phyloP scores from a whole-genome alignment of 2,329 filamentous ascomycete species.

The Verticillium klebahnii region DNA sequence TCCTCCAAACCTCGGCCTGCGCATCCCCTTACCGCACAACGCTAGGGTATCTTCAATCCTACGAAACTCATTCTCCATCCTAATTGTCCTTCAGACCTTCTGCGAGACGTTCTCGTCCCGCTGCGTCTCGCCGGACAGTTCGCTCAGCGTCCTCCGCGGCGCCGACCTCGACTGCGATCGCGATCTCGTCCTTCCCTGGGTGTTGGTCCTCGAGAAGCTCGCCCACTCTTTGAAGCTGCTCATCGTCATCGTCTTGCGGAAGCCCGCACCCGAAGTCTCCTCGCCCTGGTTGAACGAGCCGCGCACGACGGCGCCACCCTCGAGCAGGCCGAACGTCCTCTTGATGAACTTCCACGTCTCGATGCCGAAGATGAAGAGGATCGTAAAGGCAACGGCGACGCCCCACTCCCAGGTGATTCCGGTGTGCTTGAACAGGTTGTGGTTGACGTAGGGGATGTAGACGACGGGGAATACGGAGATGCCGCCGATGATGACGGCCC shows the following conservation, averaged over 20 bases:
- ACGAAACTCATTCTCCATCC: not conserved
- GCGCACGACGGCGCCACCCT: constrained; percentile 44
- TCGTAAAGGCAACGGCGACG: constrained; percentile 57
- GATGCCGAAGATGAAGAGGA: constrained; percentile 62
- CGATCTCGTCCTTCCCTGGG: not conserved
- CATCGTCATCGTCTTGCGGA: constrained; percentile 45
- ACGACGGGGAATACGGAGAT: constrained; percentile 62
- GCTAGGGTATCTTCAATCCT: not conserved
- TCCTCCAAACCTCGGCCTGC: not conserved
- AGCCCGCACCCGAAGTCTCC: constrained; percentile 34
- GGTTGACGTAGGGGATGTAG: constrained; percentile 71
- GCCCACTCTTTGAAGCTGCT: constrained; percentile 46
- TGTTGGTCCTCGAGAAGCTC: constrained; percentile 14
- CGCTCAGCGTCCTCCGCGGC: constrained; percentile 7
- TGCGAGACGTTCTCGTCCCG: not conserved
- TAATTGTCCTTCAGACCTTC: not conserved
- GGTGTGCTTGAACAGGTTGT: constrained; percentile 66
- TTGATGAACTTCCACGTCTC: constrained; percentile 71
- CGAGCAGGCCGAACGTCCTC: constrained; percentile 47
- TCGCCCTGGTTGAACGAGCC: constrained; percentile 50
- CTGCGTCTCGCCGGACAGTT: constrained; percentile 12
- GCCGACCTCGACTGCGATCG: not conserved
- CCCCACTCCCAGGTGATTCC: constrained; percentile 74
- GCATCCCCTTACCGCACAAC: not conserved
- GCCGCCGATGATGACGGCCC: constrained; percentile 56